Evolutionary conservation across 305 asterid species (phyloP).

Genomic region (Fraxinus nigra): DNA sequence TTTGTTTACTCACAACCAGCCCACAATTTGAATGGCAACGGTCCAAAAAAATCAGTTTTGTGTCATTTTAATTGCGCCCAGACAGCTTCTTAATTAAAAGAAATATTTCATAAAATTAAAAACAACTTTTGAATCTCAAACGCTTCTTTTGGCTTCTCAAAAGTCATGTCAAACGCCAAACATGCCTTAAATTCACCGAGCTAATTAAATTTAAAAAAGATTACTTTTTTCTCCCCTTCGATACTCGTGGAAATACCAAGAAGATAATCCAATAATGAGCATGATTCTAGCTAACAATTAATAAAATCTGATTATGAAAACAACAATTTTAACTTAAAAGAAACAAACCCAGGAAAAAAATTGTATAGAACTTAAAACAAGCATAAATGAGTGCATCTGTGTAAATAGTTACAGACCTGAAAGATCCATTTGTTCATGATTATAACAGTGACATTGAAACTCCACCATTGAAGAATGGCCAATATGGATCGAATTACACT

Average conservation of each 20-base stretch:
- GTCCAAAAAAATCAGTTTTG: no score
- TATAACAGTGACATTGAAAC: slow-evolving; percentile 86
- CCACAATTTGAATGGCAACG: no score
- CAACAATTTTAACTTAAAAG: neutral
- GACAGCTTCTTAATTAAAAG: no score
- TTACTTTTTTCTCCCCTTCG: neutral
- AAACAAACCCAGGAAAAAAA: slow-evolving; percentile 7
- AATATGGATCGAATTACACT: slow-evolving; percentile 62
- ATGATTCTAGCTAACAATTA: slow-evolving; percentile 25
- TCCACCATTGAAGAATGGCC: slow-evolving; percentile 88
- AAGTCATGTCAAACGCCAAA: neutral
- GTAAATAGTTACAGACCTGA: slow-evolving; percentile 47
- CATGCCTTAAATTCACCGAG: neutral
- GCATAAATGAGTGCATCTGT: neutral
- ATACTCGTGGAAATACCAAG: slow-evolving; percentile 5
- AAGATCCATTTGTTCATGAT: slow-evolving; percentile 96
- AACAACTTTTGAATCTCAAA: neutral
- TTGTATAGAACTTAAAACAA: neutral
- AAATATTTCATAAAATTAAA: no score
- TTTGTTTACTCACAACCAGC: no score
- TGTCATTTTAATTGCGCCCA: no score
- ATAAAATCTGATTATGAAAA: neutral
- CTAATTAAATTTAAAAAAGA: neutral
- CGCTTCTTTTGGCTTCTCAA: neutral
- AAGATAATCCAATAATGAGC: slow-evolving; percentile 1